Conservation (phyloP, 176 grass and related monocot species). For the sorghum (Sorghum bicolor) region DNA sequence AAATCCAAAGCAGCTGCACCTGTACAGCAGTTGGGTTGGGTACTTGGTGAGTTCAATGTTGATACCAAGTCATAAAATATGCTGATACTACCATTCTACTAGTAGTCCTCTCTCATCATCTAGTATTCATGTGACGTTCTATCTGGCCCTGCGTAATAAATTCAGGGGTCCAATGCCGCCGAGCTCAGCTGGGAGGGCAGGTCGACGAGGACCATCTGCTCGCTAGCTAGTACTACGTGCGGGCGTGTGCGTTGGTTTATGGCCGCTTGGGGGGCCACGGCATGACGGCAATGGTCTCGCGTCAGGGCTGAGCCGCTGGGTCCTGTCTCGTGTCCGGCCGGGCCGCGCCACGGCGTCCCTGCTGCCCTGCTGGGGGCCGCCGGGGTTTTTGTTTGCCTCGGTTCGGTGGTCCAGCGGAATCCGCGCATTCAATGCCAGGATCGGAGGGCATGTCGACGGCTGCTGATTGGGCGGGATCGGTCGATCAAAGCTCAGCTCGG, state of each 20-base stretch:
- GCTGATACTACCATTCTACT: neutral
- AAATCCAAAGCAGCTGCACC: neutral
- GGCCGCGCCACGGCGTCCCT: neutral
- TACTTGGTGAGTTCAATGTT: neutral
- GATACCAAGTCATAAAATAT: constrained; percentile 2
- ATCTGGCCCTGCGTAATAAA: constrained; percentile 4
- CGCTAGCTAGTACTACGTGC: constrained; percentile 3
- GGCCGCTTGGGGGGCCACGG: neutral
- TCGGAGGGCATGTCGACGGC: constrained; percentile 17
- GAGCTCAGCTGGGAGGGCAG: neutral
- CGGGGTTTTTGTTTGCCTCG: neutral
- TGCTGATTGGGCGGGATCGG: constrained; percentile 2
- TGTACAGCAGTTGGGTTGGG: neutral
- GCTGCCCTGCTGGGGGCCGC: neutral
- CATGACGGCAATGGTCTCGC: neutral
- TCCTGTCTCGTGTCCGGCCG: neutral
- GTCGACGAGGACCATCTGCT: neutral
- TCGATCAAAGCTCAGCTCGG: neutral
- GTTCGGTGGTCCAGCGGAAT: constrained; percentile 23
- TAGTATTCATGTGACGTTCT: neutral
- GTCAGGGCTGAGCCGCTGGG: neutral
- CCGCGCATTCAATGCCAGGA: constrained; percentile 4
- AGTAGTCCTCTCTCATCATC: neutral
- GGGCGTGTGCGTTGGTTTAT: neutral
- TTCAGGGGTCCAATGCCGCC: neutral